Percentiles rank a stretch among this genome's conserved stretches.
phyloP scores from a whole-genome alignment of 306 rosid species.

The Adenanthera pavonina region DNA sequence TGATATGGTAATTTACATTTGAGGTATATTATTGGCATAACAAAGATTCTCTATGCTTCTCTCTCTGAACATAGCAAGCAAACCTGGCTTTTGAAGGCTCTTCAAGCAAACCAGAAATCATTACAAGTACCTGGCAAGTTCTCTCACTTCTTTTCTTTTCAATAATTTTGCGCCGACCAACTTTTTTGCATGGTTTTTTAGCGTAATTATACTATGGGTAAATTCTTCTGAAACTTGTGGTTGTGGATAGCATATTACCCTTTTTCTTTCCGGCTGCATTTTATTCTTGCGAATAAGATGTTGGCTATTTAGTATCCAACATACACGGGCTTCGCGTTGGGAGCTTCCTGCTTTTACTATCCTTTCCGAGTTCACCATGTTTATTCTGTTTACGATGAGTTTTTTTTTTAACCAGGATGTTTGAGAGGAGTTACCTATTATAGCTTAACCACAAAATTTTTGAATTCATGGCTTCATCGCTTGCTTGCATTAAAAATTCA shows the following conservation, averaged over 20 bases:
- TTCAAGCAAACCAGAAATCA: conserved; percentile 22
- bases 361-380: background rate
- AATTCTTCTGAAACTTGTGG: background rate
- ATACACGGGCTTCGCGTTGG: background rate
- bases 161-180: background rate
- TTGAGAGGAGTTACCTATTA: background rate
- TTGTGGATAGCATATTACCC: background rate
- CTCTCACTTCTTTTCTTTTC: conserved; percentile 4
- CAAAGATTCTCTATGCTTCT: conserved; percentile 14
- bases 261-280: background rate
- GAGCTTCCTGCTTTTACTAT: background rate
- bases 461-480: background rate
- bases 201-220: background rate
- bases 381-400: background rate
- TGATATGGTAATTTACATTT: background rate
- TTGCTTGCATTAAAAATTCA: background rate
- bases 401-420: too few species aligned
- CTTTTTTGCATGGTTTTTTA: background rate
- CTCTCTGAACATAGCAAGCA: background rate
- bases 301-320: background rate
- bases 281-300: background rate
- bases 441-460: background rate
- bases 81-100: conserved; percentile 9
- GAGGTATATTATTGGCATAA: conserved; percentile 25
- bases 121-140: conserved; percentile 37